Percentiles rank a stretch among this genome's conserved stretches.
Evolutionary conservation across 2,329 filamentous ascomycete genomes (phyloP).

Genomic region (Apiospora saccharicola): DNA sequence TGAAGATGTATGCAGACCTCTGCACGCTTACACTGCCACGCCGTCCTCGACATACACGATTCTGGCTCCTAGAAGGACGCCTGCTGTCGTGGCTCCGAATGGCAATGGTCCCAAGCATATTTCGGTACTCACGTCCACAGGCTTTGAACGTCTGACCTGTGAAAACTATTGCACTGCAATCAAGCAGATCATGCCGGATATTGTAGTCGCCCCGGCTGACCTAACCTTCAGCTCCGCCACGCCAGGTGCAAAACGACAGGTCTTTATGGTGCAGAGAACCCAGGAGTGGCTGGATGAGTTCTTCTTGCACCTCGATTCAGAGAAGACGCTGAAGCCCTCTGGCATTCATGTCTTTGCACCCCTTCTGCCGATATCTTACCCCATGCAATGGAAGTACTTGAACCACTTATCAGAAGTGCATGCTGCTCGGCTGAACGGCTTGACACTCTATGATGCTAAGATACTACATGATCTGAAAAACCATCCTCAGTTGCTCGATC

Average conservation of each 20-base stretch:
- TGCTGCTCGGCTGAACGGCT: conserved; percentile 63
- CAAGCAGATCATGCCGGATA: conserved; percentile 75
- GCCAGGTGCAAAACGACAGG: conserved; percentile 74
- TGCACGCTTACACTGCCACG: conserved; percentile 81
- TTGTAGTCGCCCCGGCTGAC: conserved; percentile 81
- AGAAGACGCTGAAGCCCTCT: conserved; percentile 39
- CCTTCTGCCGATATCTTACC: conserved; percentile 76
- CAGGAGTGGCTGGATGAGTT: conserved; percentile 81
- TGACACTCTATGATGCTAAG: conserved; percentile 81
- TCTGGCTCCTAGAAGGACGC: conserved; percentile 78
- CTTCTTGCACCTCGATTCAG: conserved; percentile 53
- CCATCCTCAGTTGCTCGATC: conserved; percentile 58
- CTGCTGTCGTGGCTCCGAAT: conserved; percentile 75
- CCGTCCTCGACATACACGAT: conserved; percentile 72
- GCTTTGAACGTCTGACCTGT: conserved; percentile 76
- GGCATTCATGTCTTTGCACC: conserved; percentile 65
- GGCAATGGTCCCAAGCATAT: conserved; percentile 76
- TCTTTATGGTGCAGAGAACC: conserved; percentile 86
- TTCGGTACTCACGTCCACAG: conserved; percentile 84
- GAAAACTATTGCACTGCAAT: conserved; percentile 73
- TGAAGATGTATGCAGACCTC: conserved; percentile 52
- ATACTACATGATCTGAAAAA: conserved; percentile 72
- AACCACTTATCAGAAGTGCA: conserved; percentile 73
- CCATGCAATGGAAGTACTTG: conserved; percentile 82
- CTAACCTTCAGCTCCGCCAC: conserved; percentile 58